These are phyloP conservation scores for Rutstroemia sp. DNA, from an alignment of 2,329 filamentous ascomycete species.

Conservation along the genomic window DNA sequence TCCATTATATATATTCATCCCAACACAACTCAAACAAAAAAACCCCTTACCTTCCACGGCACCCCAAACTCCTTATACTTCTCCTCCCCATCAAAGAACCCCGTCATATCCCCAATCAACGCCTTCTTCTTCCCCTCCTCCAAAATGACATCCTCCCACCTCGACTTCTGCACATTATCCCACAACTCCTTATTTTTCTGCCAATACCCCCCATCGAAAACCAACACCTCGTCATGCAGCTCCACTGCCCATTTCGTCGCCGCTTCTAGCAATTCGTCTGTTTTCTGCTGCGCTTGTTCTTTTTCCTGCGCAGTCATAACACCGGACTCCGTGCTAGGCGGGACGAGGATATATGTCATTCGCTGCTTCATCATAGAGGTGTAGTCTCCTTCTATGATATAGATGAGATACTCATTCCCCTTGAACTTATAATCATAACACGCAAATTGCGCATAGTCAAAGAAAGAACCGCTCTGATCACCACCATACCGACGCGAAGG, in stretches of 20 bases:
- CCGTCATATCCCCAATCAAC: constrained; percentile 54
- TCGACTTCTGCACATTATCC: constrained; percentile 40
- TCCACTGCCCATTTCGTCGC: constrained; percentile 47
- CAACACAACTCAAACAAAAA: background rate
- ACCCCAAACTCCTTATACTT: constrained; percentile 55
- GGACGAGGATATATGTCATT: constrained; percentile 18
- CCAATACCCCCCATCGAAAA: constrained; percentile 59
- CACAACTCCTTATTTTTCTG: constrained; percentile 55
- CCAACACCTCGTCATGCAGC: constrained; percentile 57
- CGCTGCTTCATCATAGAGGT: constrained; percentile 8
- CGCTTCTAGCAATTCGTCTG: constrained; percentile 46
- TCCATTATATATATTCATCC: too few relatives aligned
- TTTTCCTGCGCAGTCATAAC: constrained; percentile 12
- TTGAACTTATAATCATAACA: constrained; percentile 22
- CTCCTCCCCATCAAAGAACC: constrained; percentile 53
- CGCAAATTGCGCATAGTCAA: too few relatives aligned
- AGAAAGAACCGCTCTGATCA: too few relatives aligned
- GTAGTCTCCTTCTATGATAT: constrained; percentile 18
- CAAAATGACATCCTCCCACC: constrained; percentile 61
- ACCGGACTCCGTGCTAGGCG: background rate
- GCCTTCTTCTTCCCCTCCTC: constrained; percentile 56
- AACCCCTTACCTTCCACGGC: constrained; percentile 51
- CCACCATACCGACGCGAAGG: too few relatives aligned
- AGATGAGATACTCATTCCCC: constrained; percentile 19
- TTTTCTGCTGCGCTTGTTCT: constrained; percentile 19